phyloP scores from a whole-genome alignment of 164 flowering plant genomes.

The Amborella trichopoda region DNA sequence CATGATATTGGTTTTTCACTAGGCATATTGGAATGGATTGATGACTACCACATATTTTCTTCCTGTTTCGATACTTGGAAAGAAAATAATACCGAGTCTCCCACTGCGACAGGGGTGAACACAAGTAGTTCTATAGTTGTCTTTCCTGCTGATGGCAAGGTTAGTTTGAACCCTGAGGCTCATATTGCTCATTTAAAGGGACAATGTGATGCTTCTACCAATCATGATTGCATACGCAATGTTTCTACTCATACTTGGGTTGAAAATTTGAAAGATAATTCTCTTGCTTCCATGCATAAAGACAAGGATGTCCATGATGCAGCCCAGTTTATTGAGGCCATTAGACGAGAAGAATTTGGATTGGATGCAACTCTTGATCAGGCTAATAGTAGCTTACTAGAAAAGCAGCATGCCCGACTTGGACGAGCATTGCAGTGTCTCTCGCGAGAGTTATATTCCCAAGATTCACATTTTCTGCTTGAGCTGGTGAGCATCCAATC shows the following conservation, averaged over 20 bases:
- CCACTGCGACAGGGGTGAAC: too few relatives aligned
- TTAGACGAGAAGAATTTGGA: conserved; percentile 93
- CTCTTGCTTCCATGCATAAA: conserved; percentile 3
- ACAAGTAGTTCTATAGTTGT: too few relatives aligned
- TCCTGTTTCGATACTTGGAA: too few relatives aligned
- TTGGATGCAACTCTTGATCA: conserved; percentile 42
- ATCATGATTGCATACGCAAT: too few relatives aligned
- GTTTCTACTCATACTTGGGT: conserved; percentile 8
- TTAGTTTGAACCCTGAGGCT: conserved; percentile 4
- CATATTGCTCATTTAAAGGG: conserved; percentile 2
- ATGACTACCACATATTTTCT: conserved; percentile 44
- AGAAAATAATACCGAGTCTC: too few relatives aligned
- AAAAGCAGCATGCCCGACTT: conserved; percentile 93
- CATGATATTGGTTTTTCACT: conserved; percentile 87
- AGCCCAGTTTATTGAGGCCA: conserved; percentile 47
- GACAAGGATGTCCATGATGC: conserved; percentile 24
- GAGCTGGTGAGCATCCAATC: too few relatives aligned
- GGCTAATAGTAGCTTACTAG: conserved; percentile 44
- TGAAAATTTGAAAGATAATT: conserved; percentile 6
- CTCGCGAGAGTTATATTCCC: conserved; percentile 88
- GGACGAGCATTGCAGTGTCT: conserved; percentile 96
- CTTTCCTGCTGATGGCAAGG: conserved; percentile 8
- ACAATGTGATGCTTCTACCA: conserved; percentile 5
- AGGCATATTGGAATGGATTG: conserved; percentile 73
- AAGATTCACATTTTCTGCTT: conserved; percentile 96